A percentile compares a stretch with the other conserved stretches of the same genome.
phyloP scores from a whole-genome alignment of 345 rosid species.

The Populus deltoides region DNA sequence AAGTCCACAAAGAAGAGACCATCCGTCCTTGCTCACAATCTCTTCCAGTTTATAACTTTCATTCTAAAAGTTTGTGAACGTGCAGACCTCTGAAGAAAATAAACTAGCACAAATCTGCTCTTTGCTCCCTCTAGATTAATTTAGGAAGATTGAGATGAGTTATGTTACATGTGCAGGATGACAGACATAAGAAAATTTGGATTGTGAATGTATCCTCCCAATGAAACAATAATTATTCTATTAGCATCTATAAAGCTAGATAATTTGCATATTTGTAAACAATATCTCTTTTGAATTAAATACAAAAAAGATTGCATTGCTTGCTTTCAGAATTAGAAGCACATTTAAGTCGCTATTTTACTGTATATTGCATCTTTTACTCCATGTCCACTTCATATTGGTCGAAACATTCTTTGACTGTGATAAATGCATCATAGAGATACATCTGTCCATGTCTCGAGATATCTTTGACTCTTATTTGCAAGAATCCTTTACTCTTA shows the following conservation, averaged over 20 bases:
- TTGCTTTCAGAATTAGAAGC: background rate
- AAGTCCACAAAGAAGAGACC: background rate
- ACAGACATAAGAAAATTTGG: background rate
- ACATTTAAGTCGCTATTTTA: background rate
- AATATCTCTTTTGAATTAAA: background rate
- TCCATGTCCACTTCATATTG: background rate
- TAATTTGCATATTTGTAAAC: background rate
- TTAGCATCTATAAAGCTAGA: background rate
- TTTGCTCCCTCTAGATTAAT: background rate
- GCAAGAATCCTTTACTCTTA: background rate
- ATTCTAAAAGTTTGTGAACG: background rate
- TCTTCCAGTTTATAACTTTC: background rate
- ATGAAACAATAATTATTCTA: background rate
- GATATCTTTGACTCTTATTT: background rate
- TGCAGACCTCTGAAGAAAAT: background rate
- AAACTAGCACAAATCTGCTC: background rate
- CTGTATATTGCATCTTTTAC: background rate
- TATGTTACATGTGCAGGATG: background rate
- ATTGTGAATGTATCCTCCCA: background rate
- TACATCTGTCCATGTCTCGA: background rate
- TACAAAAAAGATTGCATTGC: background rate
- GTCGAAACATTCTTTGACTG: background rate
- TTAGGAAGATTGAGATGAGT: background rate
- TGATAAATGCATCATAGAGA: background rate
- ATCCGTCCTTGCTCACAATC: background rate